Conservation (phyloP, 495 filamentous ascomycete genomes). For the Penicillium samsonianum region DNA sequence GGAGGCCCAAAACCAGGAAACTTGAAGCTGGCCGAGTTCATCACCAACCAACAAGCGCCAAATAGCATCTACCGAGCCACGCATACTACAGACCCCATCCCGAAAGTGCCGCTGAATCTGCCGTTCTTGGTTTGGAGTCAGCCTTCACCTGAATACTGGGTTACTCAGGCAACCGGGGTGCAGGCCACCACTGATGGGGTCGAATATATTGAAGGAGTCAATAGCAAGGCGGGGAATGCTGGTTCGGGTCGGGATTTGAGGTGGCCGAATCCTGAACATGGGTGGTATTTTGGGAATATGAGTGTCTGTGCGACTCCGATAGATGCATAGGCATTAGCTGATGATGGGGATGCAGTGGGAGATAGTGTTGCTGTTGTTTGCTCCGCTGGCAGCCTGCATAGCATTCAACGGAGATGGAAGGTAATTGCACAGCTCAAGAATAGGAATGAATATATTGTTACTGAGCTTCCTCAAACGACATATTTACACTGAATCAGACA, state of each 20-base stretch:
- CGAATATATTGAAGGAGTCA: background rate
- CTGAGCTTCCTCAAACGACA: background rate
- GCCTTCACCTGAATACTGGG: conserved; percentile 65
- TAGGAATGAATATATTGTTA: conserved; percentile 1
- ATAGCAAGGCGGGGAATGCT: conserved; percentile 29
- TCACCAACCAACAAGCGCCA: conserved; percentile 35
- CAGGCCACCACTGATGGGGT: background rate
- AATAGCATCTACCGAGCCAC: conserved; percentile 62
- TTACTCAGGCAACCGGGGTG: conserved; percentile 16
- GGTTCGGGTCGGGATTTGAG: conserved; percentile 14
- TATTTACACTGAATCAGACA: background rate
- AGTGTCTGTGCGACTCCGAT: conserved; percentile 7
- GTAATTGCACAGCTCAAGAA: background rate
- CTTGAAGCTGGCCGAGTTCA: conserved; percentile 49
- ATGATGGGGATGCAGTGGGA: background rate
- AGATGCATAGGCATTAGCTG: background rate
- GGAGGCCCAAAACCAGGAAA: conserved; percentile 66
- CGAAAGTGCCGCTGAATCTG: conserved; percentile 55
- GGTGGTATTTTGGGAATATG: conserved; percentile 44
- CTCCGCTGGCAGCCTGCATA: background rate
- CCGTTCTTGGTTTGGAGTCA: conserved; percentile 54
- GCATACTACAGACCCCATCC: conserved; percentile 63
- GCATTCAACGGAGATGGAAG: background rate
- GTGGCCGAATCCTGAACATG: conserved; percentile 37
- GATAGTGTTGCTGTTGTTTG: background rate